These are phyloP conservation scores for Aspergillus sp. DNA, from an alignment of 2,329 filamentous ascomycete genomes.

Conservation along the genomic window DNA sequence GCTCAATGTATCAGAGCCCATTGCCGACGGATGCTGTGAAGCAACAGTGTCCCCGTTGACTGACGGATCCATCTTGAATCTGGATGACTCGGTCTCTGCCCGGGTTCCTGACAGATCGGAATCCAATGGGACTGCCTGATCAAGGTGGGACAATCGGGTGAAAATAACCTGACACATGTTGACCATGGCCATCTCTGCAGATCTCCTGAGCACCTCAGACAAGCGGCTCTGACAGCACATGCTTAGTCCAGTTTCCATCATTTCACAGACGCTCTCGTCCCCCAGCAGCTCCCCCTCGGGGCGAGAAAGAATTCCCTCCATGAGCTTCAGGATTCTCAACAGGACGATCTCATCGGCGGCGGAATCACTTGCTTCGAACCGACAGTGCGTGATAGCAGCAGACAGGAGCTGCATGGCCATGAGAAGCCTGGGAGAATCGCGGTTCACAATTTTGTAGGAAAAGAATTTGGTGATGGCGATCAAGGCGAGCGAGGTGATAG, in stretches of 20 bases:
- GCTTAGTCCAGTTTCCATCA: constrained; percentile 96
- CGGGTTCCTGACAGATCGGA: constrained; percentile 53
- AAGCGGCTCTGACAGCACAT: constrained; percentile 93
- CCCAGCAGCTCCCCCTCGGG: constrained; percentile 88
- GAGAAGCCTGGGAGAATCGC: constrained; percentile 74
- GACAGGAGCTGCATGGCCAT: constrained; percentile 92
- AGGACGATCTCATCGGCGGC: constrained; percentile 92
- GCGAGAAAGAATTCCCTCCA: constrained; percentile 96
- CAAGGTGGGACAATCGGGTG: constrained; percentile 77
- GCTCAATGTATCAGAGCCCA: constrained; percentile 29
- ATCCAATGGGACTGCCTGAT: constrained; percentile 63
- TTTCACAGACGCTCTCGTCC: constrained; percentile 96
- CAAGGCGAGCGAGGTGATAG: constrained; percentile 89
- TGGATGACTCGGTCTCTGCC: constrained; percentile 57
- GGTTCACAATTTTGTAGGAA: constrained; percentile 81
- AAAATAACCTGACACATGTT: constrained; percentile 99
- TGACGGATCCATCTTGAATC: constrained; percentile 74
- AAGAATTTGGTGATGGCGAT: constrained; percentile 95
- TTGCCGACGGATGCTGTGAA: constrained; percentile 38
- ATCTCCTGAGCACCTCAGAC: constrained; percentile 79
- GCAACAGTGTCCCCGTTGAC: constrained; percentile 56
- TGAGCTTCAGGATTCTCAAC: constrained; percentile 85
- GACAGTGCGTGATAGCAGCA: constrained; percentile 90
- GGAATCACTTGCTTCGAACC: constrained; percentile 93
- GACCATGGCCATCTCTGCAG: constrained; percentile 94